Percentiles rank a stretch among this genome's conserved stretches.
These are phyloP conservation scores for Chaetomium sp. DNA, from an alignment of 2,329 filamentous ascomycete genomes.

Conservation along the genomic window DNA sequence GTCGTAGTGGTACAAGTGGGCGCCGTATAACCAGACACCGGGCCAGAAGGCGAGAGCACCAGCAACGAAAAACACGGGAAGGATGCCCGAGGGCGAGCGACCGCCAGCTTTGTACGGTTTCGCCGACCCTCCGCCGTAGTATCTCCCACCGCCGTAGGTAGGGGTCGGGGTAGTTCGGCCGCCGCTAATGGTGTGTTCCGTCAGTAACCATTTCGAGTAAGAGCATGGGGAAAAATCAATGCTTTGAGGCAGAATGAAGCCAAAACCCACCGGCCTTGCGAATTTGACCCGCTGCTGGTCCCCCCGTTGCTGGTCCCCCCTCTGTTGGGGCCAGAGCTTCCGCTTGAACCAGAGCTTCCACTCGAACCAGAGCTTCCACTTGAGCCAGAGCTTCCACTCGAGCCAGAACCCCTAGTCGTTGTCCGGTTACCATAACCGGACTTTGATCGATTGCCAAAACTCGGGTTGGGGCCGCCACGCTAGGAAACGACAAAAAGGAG, in stretches of 20 bases:
- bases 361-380: background rate
- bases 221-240: background rate
- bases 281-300: background rate
- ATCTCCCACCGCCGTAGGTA: slow-evolving; percentile 54
- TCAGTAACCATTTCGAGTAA: slow-evolving; percentile 8
- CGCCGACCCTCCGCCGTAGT: slow-evolving; percentile 60
- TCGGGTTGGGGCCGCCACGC: background rate
- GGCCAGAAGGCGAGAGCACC: slow-evolving; percentile 54
- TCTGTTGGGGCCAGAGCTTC: background rate
- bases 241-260: background rate
- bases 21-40: slow-evolving; percentile 57
- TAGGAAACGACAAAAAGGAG: background rate
- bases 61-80: slow-evolving; percentile 43
- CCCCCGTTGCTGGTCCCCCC: background rate
- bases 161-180: slow-evolving; percentile 49
- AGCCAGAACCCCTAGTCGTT: background rate
- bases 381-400: background rate
- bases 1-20: slow-evolving; percentile 54
- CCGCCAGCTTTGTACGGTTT: slow-evolving; percentile 55
- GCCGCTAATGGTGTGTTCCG: background rate
- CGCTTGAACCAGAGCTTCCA: background rate
- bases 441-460: background rate
- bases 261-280: slow-evolving; percentile 5
- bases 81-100: slow-evolving; percentile 42
- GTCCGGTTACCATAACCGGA: background rate